These are phyloP conservation scores for Fragilariopsis cylindrus DNA, from an alignment of 108 stramenopile genomes.

Conservation along the genomic window DNA sequence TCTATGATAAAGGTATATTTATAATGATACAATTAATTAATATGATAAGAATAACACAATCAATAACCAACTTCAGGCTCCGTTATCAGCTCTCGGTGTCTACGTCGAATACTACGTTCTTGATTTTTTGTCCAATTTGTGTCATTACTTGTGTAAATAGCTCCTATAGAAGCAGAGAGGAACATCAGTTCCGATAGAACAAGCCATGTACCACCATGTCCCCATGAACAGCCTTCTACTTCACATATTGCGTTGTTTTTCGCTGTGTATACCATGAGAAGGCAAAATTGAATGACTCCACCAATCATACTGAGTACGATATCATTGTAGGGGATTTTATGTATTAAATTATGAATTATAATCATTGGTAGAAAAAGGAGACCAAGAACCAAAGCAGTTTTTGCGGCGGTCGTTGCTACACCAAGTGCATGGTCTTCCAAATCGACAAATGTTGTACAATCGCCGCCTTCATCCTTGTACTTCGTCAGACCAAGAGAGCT, in stretches of 20 bases:
- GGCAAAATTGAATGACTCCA: slow-evolving; percentile 17
- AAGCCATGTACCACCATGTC: slow-evolving; percentile 18
- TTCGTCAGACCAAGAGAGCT: slow-evolving; percentile 15
- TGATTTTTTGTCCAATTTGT: not conserved
- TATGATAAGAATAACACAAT: too few species aligned
- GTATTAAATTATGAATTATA: slow-evolving; percentile 5
- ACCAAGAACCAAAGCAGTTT: slow-evolving; percentile 5
- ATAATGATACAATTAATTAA: too few species aligned
- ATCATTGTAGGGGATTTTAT: slow-evolving; percentile 12
- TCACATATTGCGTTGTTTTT: slow-evolving; percentile 26
- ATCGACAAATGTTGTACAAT: slow-evolving; percentile 10
- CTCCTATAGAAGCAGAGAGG: slow-evolving; percentile 7
- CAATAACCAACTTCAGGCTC: too few species aligned
- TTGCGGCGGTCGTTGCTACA: slow-evolving; percentile 7
- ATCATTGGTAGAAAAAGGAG: slow-evolving; percentile 16
- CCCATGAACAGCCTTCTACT: slow-evolving; percentile 17
- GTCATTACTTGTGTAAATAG: slow-evolving; percentile 2
- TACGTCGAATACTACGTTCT: too few species aligned
- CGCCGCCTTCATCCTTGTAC: slow-evolving; percentile 9
- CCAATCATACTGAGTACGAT: slow-evolving; percentile 13
- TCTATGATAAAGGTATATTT: too few species aligned
- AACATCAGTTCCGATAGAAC: slow-evolving; percentile 18
- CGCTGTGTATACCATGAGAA: slow-evolving; percentile 4
- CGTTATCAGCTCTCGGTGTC: too few species aligned
- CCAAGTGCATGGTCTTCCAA: slow-evolving; percentile 13